Base-by-base conservation (phyloP, 768 basidiomycete species). In the Lentinula raphanica region DNA sequence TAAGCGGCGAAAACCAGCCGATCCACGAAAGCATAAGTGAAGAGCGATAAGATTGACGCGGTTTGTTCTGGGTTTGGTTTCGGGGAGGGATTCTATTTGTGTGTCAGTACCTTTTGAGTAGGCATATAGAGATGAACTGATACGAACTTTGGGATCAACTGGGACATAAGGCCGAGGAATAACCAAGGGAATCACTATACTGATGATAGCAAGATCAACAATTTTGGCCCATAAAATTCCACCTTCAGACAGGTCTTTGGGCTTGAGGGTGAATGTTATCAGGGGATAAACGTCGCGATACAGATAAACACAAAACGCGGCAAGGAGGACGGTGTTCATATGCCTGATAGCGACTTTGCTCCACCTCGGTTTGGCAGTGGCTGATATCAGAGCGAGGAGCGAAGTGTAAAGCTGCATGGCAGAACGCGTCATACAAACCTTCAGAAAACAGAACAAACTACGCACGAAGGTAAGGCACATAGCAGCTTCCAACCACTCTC, bases 221-320 rank as follows among this genome's bases (percentile, higher is more conserved):
- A 85, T 58, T 65, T 85, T 80, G 3, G 70, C 68, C 86, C 86
- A 88, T 19, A 86, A 66, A 32, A 82, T 58, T 50, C 66, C 59
- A 6, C 82, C 79, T 62, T 81, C 81, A 1, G 65, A 64, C 1
- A 66, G 63, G 62, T 89, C 87, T n/a, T 71, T 59, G 6, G 85
- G 83, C 13, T 56, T 35, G 23, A 76, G 69, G n/a, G 72, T 74
- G 67, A 74, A 86, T 0, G 84, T 87, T 15, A 76, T 69, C 8
- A 87, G 64, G 12, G 87, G 87, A 66, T 76, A 85, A 6, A 88
- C 50, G 63, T 83, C 79, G n/a, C 86, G 78, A 63, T 84, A 85
- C 32, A 71, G 69, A 62, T 78, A 87, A 7, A 84, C 73, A 9
- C 63, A 62, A 65, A 82, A 80, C 4, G 72, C 72, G 27, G 72